Conservation (phyloP, 345 rosid species). For the Gossypioides kirkii region DNA sequence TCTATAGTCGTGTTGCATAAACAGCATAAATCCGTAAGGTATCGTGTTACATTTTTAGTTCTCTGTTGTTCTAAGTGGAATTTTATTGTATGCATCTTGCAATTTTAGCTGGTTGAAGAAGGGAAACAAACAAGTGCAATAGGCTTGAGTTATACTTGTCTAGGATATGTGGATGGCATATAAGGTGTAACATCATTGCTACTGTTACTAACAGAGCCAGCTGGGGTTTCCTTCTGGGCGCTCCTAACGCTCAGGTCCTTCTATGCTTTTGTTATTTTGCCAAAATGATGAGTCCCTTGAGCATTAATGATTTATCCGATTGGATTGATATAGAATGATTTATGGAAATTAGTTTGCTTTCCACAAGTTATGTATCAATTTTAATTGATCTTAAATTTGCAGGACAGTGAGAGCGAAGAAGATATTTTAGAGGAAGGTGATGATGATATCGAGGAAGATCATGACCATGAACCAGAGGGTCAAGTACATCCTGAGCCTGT, state of each 20-base stretch:
- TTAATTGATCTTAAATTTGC: slow-evolving; percentile 19
- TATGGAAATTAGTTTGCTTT: neutral
- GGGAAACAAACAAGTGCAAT: neutral
- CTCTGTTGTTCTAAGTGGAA: neutral
- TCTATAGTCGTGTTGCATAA: neutral
- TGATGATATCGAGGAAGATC: slow-evolving; percentile 74
- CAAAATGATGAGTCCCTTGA: neutral
- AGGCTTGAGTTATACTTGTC: neutral
- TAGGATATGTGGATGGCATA: neutral
- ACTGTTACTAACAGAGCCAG: neutral
- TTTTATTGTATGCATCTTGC: neutral
- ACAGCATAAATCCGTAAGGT: neutral
- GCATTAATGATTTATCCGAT: neutral
- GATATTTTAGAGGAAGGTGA: slow-evolving; percentile 72
- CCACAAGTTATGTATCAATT: neutral
- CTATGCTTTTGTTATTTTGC: neutral
- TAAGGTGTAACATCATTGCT: neutral
- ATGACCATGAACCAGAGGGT: slow-evolving; percentile 54
- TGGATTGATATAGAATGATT: neutral
- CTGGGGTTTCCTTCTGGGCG: neutral
- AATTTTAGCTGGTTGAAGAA: neutral
- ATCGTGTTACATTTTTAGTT: neutral
- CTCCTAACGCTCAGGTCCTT: neutral
- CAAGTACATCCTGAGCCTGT: slow-evolving; percentile 45
- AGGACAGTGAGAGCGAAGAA: slow-evolving; percentile 91